phyloP scores from a whole-genome alignment of 1,139 yeast genomes.

The Nakaseomyces delphensis region DNA sequence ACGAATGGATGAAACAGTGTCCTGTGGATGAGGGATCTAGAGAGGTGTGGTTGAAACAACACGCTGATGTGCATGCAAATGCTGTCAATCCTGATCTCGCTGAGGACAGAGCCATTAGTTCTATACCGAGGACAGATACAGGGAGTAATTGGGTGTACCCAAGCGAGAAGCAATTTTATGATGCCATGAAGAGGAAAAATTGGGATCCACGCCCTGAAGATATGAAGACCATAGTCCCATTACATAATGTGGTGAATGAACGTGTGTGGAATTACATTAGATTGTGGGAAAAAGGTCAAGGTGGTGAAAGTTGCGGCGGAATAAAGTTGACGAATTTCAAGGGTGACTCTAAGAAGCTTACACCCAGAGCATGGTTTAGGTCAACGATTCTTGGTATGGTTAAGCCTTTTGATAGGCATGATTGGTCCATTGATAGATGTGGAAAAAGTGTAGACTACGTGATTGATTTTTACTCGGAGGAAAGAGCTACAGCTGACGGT shows the following conservation, averaged over 20 bases:
- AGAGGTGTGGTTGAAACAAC: conserved; percentile 45
- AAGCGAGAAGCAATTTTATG: conserved; percentile 86
- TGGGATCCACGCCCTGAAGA: conserved; percentile 78
- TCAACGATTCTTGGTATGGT: conserved; percentile 51
- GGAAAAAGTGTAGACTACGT: conserved; percentile 81
- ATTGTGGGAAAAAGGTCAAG: conserved; percentile 66
- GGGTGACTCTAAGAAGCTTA: conserved; percentile 76
- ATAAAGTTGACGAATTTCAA: conserved; percentile 76
- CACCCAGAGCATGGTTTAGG: conserved; percentile 84
- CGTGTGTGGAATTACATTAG: conserved; percentile 81
- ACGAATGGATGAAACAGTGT: conserved; percentile 52
- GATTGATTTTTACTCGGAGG: conserved; percentile 75
- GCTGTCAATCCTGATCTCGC: conserved; percentile 34
- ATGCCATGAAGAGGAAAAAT: conserved; percentile 85
- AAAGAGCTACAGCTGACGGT: conserved; percentile 32
- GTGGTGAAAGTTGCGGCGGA: conserved; percentile 72
- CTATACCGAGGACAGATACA: conserved; percentile 72
- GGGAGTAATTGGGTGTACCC: conserved; percentile 84
- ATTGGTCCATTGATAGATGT: conserved; percentile 87
- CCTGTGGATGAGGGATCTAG: conserved; percentile 60
- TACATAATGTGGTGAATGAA: conserved; percentile 90
- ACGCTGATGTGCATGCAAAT: conserved; percentile 19
- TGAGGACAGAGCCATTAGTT: conserved; percentile 63
- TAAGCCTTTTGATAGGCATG: conserved; percentile 92
- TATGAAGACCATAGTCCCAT: conserved; percentile 87